Conservation (phyloP, 257 asterid genomes). For the Solanum virginianum region DNA sequence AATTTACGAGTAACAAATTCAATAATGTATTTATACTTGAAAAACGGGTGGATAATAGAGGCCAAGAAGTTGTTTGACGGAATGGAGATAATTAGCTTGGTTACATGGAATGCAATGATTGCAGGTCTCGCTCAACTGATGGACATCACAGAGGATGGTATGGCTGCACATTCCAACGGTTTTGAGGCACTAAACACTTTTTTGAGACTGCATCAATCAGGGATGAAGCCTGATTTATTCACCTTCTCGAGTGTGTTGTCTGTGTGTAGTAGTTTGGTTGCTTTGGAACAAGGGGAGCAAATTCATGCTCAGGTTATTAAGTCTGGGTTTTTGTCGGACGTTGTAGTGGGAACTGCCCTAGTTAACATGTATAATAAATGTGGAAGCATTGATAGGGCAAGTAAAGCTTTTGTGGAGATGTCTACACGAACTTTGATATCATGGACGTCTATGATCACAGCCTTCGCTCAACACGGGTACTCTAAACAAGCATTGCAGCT, state of each 20-base stretch:
- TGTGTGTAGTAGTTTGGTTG: constrained; percentile 62
- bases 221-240: constrained; percentile 67
- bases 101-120: constrained; percentile 88
- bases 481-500: constrained; percentile 57
- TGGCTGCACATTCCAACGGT: constrained; percentile 48
- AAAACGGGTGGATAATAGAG: constrained; percentile 41
- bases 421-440: constrained; percentile 62
- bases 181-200: constrained; percentile 63
- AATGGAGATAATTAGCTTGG: constrained; percentile 39
- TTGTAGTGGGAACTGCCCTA: constrained; percentile 74
- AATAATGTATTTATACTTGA: constrained; percentile 74
- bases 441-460: constrained; percentile 83
- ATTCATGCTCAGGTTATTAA: constrained; percentile 75
- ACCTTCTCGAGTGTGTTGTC: constrained; percentile 65
- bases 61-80: constrained; percentile 70
- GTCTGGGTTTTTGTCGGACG: constrained; percentile 58
- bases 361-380: constrained; percentile 88
- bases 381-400: constrained; percentile 67
- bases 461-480: constrained; percentile 63
- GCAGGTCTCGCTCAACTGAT: constrained; percentile 75
- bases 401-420: constrained; percentile 80
- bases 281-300: constrained; percentile 86
- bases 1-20: constrained; percentile 45
- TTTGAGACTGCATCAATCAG: constrained; percentile 41
- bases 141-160: constrained; percentile 28